Percentiles rank a stretch among this genome's conserved stretches.
phyloP scores from a whole-genome alignment of 441 rosid genomes.

The Mallotus japonicus region DNA sequence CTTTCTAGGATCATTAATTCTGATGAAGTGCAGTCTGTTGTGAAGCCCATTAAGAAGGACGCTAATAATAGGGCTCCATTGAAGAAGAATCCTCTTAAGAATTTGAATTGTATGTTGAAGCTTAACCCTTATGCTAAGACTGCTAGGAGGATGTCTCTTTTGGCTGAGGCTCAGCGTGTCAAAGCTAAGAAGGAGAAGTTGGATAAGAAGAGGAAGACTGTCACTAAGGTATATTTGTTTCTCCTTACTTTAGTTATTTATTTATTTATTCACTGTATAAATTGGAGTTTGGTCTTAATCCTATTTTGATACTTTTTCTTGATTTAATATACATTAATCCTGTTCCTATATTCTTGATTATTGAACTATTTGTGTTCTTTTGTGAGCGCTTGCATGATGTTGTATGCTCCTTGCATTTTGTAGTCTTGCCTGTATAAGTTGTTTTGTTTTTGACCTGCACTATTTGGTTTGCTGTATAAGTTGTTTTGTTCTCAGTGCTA shows the following conservation, averaged over 20 bases:
- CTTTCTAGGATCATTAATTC: slow-evolving; percentile 90
- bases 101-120: slow-evolving; percentile 69
- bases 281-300: too few species aligned
- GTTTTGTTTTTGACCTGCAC: too few species aligned
- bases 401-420: too few species aligned
- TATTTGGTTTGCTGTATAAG: not conserved
- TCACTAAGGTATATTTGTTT: slow-evolving; percentile 57
- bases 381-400: too few species aligned
- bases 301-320: too few species aligned
- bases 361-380: too few species aligned
- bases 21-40: slow-evolving; percentile 93
- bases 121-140: slow-evolving; percentile 93
- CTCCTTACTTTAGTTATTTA: too few species aligned
- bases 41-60: slow-evolving; percentile 71
- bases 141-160: slow-evolving; percentile 81
- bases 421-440: too few species aligned
- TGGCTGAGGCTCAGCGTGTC: slow-evolving; percentile 87
- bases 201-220: slow-evolving; percentile 64
- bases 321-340: too few species aligned
- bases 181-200: slow-evolving; percentile 98
- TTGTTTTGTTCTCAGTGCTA: too few species aligned
- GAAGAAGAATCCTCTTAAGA: slow-evolving; percentile 96
- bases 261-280: too few species aligned
- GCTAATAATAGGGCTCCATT: slow-evolving; percentile 68
- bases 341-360: too few species aligned